Conservation (phyloP, 768 basidiomycete species). For the Phaeotremella fagi region DNA sequence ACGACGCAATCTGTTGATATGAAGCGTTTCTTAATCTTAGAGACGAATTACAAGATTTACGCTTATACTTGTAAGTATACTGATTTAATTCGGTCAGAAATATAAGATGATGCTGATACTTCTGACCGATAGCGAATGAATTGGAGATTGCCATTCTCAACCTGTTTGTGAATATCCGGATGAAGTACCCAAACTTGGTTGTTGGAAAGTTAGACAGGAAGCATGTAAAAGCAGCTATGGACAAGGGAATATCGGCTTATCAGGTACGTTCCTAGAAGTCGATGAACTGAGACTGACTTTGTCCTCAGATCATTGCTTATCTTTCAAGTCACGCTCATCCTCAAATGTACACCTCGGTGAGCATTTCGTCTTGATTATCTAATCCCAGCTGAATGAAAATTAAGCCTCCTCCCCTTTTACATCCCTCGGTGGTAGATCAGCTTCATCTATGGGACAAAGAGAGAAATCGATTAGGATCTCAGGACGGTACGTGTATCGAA, state of each 20-base stretch:
- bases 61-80: slow-evolving; percentile 79
- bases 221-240: slow-evolving; percentile 87
- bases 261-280: slow-evolving; percentile 58
- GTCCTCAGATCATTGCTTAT: slow-evolving; percentile 82
- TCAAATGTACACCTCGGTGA: slow-evolving; percentile 92
- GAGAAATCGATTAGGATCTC: slow-evolving; percentile 78
- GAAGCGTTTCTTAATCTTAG: slow-evolving; percentile 88
- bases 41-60: slow-evolving; percentile 97
- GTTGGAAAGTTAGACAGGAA: slow-evolving; percentile 92
- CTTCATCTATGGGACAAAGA: slow-evolving; percentile 96
- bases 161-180: slow-evolving; percentile 84
- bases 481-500: slow-evolving; percentile 62
- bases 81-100: slow-evolving; percentile 13
- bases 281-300: not conserved
- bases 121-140: slow-evolving; percentile 68
- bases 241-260: slow-evolving; percentile 91
- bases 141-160: slow-evolving; percentile 93
- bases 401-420: slow-evolving; percentile 62
- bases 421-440: slow-evolving; percentile 97
- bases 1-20: slow-evolving; percentile 51
- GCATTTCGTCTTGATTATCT: slow-evolving; percentile 24
- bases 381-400: not conserved
- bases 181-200: slow-evolving; percentile 94
- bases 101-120: slow-evolving; percentile 8
- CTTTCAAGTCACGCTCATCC: slow-evolving; percentile 91